A percentile compares a stretch with the other conserved stretches of the same genome.
phyloP scores from a whole-genome alignment of 176 grass and related monocot genomes.

The Aegilops bicornis region DNA sequence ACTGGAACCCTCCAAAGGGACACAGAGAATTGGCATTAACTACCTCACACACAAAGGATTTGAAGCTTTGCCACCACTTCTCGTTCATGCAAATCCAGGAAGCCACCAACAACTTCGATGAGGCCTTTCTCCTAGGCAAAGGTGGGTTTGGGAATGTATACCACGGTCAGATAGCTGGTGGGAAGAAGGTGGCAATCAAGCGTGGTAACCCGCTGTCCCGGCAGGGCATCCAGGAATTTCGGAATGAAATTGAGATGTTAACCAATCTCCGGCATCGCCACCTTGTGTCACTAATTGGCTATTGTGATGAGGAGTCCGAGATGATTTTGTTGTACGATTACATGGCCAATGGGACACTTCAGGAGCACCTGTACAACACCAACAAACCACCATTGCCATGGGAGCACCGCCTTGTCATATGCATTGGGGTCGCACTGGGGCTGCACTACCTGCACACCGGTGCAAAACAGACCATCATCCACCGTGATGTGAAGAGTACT shows the following conservation, averaged over 20 bases:
- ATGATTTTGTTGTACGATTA: constrained; percentile 64
- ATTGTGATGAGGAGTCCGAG: constrained; percentile 43
- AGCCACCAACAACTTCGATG: neutral
- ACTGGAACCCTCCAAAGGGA: neutral
- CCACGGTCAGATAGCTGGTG: neutral
- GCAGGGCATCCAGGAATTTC: constrained; percentile 46
- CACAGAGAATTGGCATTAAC: neutral
- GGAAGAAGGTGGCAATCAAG: constrained; percentile 39
- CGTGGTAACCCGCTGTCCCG: constrained; percentile 30
- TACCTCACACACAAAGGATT: neutral
- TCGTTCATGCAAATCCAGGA: neutral
- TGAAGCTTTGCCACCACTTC: neutral
- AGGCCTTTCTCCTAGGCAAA: neutral
- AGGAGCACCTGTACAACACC: constrained; percentile 48
- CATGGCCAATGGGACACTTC: constrained; percentile 54
- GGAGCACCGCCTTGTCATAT: constrained; percentile 43
- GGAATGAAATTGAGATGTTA: constrained; percentile 45
- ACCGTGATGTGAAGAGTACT: constrained; percentile 51
- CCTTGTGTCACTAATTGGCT: constrained; percentile 58
- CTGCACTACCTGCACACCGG: constrained; percentile 20
- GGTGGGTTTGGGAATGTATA: constrained; percentile 21
- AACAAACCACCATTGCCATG: constrained; percentile 40
- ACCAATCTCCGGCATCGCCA: constrained; percentile 47
- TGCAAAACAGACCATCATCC: constrained; percentile 30
- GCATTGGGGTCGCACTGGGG: constrained; percentile 43